Base-by-base conservation (phyloP, 371 early-diverging fungal species). In the Rhizopus arrhizus region DNA sequence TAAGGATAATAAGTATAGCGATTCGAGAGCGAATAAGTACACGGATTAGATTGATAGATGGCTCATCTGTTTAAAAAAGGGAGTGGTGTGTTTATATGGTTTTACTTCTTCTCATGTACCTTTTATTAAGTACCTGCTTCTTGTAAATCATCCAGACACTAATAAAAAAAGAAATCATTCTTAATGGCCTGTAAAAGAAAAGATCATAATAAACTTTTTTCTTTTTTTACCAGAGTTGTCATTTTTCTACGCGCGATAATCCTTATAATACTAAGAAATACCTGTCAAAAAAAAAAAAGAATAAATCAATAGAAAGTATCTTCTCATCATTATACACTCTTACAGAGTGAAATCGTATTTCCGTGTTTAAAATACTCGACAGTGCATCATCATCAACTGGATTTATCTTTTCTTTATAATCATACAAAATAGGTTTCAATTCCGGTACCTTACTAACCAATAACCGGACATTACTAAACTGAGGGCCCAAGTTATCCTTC, bases 91-190 rank as follows among this genome's bases (percentile, higher is more conserved):
- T 5, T 6, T 56, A 56, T 45, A 15, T 22, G 4, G 10, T 7
- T 51, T 51, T n/a, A 48, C 4, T 28, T 48, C 28, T 5, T 45
- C 6, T 45, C 2, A 32, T 10, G 51, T 22, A 22, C 42, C 1
- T 56, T 31, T 38, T 46, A 58, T 57, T 46, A 43, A 13, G 11
- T 15, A 72, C 77, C 77, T 59, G 79, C 79, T 72, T 78, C 75
- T 56, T 75, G 75, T 29, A 78, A 47, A 70, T 78, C 79, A 67
- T 78, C 79, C 29, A 78, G 43, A 13, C 73, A 78, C 78, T 78
- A 63, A n/a, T 31, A 22, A 38, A 51, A 38, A 31, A 32, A 22
- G 22, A 22, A 8, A 42, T 12, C 15, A 45, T 31, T 16, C 5
- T 28, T 7, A 49, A 56, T 5, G 38, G 16, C 48, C 6, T n/a